Evolutionary conservation across 1,139 yeast genomes (phyloP).

Genomic region (Scheffersomyces segobiensis): DNA sequence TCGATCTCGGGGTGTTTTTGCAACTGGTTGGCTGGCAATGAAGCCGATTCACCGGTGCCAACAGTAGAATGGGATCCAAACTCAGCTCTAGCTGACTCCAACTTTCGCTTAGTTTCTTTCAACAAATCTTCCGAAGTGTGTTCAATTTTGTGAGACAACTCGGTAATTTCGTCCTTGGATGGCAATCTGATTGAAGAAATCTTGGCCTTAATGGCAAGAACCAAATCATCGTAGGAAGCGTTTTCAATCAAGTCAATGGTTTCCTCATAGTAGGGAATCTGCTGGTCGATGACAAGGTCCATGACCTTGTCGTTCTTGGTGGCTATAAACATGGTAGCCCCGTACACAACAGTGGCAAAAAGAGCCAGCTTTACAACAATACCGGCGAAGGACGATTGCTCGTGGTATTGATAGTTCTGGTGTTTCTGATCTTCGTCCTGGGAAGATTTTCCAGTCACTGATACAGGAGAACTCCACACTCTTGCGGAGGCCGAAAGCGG

Average conservation of each 20-base stretch:
- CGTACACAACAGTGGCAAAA: conserved; percentile 33
- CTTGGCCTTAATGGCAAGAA: conserved; percentile 20
- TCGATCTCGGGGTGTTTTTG: conserved; percentile 46
- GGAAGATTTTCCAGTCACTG: neutral
- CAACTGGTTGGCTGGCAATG: conserved; percentile 43
- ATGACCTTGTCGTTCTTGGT: conserved; percentile 47
- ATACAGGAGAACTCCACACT: neutral
- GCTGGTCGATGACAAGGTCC: conserved; percentile 48
- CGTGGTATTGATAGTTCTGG: neutral
- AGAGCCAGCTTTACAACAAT: conserved; percentile 35
- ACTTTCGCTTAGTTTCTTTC: conserved; percentile 39
- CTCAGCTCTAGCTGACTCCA: conserved; percentile 8
- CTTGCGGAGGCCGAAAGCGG: neutral
- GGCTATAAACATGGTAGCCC: conserved; percentile 43
- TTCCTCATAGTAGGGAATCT: conserved; percentile 48
- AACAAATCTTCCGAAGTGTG: conserved; percentile 36
- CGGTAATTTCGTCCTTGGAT: conserved; percentile 33
- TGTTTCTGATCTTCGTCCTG: neutral
- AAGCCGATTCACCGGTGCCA: conserved; percentile 24
- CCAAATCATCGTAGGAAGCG: conserved; percentile 37
- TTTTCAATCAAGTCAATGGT: conserved; percentile 42
- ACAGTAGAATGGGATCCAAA: conserved; percentile 1
- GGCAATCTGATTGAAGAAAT: conserved; percentile 27
- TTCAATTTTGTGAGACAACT: conserved; percentile 36
- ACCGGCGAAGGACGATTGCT: conserved; percentile 33